A percentile compares a stretch with the other conserved stretches of the same genome.
phyloP scores from a whole-genome alignment of 768 basidiomycete genomes.

The Russula griseocarnosa region DNA sequence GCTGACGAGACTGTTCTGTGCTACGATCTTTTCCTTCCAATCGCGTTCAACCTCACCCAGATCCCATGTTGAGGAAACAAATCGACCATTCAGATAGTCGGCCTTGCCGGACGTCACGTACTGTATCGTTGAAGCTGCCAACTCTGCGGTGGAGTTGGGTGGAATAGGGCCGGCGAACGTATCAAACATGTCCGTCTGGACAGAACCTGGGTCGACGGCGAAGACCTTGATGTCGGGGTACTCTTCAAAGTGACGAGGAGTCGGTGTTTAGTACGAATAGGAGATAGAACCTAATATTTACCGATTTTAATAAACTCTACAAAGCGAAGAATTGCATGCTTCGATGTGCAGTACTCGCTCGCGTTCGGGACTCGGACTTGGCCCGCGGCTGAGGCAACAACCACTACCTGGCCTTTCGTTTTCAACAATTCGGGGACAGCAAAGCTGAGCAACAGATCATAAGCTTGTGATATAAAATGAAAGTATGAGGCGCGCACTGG shows the following conservation, averaged over 20 bases:
- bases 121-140: slow-evolving; percentile 9
- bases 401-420: slow-evolving; percentile 9
- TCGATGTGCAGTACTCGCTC: slow-evolving; percentile 23
- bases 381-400: neutral
- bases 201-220: neutral
- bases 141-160: neutral
- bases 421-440: slow-evolving; percentile 17
- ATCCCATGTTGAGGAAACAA: slow-evolving; percentile 11
- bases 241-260: neutral
- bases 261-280: neutral
- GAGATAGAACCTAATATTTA: neutral
- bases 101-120: slow-evolving; percentile 14
- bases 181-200: neutral
- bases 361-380: neutral
- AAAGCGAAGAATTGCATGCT: slow-evolving; percentile 12
- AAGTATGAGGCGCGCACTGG: slow-evolving; percentile 2
- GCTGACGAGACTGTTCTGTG: slow-evolving; percentile 9
- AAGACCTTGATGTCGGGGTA: slow-evolving; percentile 14
- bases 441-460: neutral
- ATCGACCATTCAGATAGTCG: slow-evolving; percentile 13
- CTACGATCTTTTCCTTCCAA: slow-evolving; percentile 19
- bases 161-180: neutral
- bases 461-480: neutral
- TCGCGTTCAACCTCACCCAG: slow-evolving; percentile 10
- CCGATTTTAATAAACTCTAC: slow-evolving; percentile 17